A percentile compares a stretch with the other conserved stretches of the same genome.
Evolutionary conservation across 2,329 filamentous ascomycete species (phyloP).

Genomic region (Trichoderma aggressivum): DNA sequence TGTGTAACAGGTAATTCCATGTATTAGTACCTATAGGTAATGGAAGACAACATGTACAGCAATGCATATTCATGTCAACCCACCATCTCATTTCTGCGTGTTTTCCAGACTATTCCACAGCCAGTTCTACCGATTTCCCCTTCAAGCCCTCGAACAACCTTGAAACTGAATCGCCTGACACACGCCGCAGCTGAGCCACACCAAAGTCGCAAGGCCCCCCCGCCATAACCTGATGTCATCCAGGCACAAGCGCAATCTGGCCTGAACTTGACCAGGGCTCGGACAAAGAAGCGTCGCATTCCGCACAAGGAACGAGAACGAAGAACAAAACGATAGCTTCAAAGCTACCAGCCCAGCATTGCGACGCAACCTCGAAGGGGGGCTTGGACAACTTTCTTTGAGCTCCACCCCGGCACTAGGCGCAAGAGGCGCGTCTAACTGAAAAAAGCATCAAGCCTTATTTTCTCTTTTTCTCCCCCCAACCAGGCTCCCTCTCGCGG

Average conservation of each 20-base stretch:
- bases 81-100: background rate
- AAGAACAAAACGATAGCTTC: background rate
- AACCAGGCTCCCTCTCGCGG: background rate
- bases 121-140: background rate
- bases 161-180: background rate
- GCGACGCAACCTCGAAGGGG: background rate
- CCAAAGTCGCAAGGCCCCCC: background rate
- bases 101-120: background rate
- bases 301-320: background rate
- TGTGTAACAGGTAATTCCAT: background rate
- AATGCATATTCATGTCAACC: background rate
- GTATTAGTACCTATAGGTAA: background rate
- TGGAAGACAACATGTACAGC: background rate
- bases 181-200: background rate
- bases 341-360: background rate
- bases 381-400: background rate
- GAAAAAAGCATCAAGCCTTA: background rate
- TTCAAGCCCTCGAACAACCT: background rate
- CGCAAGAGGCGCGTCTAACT: background rate
- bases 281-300: conserved; percentile 6
- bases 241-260: conserved; percentile 20
- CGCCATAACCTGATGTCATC: conserved; percentile 16
- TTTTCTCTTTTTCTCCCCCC: background rate
- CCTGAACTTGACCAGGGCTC: conserved; percentile 17
- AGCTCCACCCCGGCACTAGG: background rate